Evolutionary conservation across 2,329 filamentous ascomycete species (phyloP).

Genomic region (Colletotrichum zoysiae): DNA sequence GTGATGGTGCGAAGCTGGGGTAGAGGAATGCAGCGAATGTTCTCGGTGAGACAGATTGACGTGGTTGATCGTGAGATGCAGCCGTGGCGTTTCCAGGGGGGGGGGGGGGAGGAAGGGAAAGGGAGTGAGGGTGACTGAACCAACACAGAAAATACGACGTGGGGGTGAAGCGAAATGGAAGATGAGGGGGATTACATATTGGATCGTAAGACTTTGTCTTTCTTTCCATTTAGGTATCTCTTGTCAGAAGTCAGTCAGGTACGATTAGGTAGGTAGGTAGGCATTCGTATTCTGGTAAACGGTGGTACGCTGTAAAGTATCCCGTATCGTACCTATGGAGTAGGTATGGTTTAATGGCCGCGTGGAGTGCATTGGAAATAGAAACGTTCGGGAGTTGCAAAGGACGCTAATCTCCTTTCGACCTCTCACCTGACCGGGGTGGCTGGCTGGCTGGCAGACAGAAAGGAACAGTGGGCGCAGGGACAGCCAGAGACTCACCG

Average conservation of each 20-base stretch:
- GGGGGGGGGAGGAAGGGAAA: background rate
- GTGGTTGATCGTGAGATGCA: constrained; percentile 10
- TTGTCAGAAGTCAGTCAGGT: background rate
- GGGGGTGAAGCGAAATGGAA: too few relatives aligned
- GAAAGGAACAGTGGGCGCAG: background rate
- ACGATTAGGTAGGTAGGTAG: background rate
- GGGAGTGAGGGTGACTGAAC: constrained; percentile 16
- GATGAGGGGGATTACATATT: constrained; percentile 4
- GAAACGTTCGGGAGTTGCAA: constrained; percentile 33
- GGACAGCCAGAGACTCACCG: background rate
- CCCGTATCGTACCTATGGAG: too few relatives aligned
- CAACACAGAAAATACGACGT: constrained; percentile 4
- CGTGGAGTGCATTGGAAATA: constrained; percentile 25
- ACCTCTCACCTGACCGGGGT: constrained; percentile 8
- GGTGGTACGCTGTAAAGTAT: too few relatives aligned
- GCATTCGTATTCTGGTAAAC: background rate
- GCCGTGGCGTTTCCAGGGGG: background rate
- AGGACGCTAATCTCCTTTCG: constrained; percentile 16
- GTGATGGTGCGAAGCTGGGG: constrained; percentile 28
- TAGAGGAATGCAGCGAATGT: constrained; percentile 29
- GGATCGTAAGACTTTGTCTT: background rate
- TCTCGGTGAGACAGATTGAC: constrained; percentile 23
- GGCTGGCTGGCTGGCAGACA: background rate
- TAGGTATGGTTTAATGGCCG: background rate
- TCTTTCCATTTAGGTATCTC: background rate